phyloP scores from a whole-genome alignment of 2,329 filamentous ascomycete genomes.

The Simplicillium aogashimaense region DNA sequence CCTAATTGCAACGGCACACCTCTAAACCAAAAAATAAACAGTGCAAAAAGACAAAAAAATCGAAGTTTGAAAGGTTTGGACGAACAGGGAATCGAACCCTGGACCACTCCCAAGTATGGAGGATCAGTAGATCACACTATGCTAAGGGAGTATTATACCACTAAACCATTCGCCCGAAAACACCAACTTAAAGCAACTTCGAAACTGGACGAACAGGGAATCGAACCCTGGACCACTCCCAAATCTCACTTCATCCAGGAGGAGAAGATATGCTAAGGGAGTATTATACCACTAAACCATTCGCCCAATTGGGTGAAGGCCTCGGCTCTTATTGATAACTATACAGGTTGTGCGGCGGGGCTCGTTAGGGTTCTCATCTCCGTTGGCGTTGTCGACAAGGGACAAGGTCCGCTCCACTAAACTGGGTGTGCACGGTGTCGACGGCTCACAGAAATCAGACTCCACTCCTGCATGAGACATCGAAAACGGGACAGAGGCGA shows the following conservation, averaged over 20 bases:
- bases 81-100: slow-evolving; percentile 10
- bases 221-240: slow-evolving; percentile 5
- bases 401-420: no score
- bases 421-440: no score
- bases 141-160: slow-evolving; percentile 4
- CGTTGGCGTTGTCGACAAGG: background rate
- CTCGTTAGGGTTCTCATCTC: background rate
- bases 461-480: no score
- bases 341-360: slow-evolving; percentile 4
- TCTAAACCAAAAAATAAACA: background rate
- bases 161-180: slow-evolving; percentile 2
- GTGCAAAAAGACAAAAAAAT: slow-evolving; percentile 3
- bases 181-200: background rate
- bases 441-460: no score
- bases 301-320: slow-evolving; percentile 6
- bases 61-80: slow-evolving; percentile 4
- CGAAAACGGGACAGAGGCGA: no score
- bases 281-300: slow-evolving; percentile 11
- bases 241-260: background rate
- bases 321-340: slow-evolving; percentile 3
- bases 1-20: background rate
- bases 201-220: slow-evolving; percentile 2
- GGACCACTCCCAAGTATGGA: slow-evolving; percentile 8
- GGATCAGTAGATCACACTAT: background rate
- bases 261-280: slow-evolving; percentile 7